Conservation (phyloP, 768 basidiomycete species). For the Lentinula guzmanii region DNA sequence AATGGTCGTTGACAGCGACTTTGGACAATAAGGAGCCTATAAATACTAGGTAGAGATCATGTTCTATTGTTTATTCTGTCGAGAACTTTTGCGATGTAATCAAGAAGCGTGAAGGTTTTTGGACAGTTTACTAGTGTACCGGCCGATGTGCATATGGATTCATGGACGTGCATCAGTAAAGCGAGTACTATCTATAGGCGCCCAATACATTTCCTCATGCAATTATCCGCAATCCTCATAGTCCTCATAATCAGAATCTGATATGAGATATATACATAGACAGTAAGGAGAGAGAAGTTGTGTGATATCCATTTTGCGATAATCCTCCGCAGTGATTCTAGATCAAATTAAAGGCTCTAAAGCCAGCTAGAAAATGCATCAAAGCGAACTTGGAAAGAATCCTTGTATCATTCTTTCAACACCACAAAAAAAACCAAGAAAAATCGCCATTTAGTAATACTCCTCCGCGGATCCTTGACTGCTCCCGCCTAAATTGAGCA, state of each 20-base stretch:
- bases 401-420: too few species aligned
- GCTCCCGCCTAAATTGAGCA: too few species aligned
- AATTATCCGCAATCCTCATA: not conserved
- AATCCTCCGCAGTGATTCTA: too few species aligned
- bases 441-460: too few species aligned
- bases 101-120: not conserved
- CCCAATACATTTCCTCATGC: not conserved
- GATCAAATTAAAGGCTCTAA: too few species aligned
- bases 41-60: not conserved
- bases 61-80: not conserved
- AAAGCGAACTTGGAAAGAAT: too few species aligned
- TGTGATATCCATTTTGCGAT: too few species aligned
- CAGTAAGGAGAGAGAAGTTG: too few species aligned
- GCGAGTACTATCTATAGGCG: not conserved
- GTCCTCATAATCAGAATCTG: not conserved
- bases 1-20: not conserved
- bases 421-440: too few species aligned
- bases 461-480: too few species aligned
- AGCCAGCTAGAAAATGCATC: too few species aligned
- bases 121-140: not conserved
- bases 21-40: constrained; percentile 1
- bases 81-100: not conserved
- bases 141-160: not conserved
- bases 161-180: not conserved
- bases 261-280: not conserved